phyloP scores from a whole-genome alignment of 1,139 yeast species.

The Oligophagozyma castellii region DNA sequence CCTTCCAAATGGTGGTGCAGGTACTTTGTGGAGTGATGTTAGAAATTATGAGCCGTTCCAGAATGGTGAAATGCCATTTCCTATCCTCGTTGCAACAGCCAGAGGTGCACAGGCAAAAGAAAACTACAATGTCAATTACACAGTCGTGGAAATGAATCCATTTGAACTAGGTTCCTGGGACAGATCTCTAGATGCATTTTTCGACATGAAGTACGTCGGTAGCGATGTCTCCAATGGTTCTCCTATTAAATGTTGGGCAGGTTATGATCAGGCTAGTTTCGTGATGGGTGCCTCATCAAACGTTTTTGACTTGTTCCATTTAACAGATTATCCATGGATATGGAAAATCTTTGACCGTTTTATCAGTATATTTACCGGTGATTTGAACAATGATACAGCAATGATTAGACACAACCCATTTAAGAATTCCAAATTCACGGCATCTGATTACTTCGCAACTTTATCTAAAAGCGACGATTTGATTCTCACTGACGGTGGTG shows the following conservation, averaged over 20 bases:
- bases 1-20: constrained; percentile 35
- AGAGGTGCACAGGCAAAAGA: constrained; percentile 53
- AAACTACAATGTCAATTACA: constrained; percentile 49
- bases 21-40: constrained; percentile 3
- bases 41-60: constrained; percentile 39
- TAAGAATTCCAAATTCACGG: constrained; percentile 32
- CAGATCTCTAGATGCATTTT: constrained; percentile 52
- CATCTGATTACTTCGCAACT: constrained; percentile 16
- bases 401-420: constrained; percentile 61
- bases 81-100: constrained; percentile 66
- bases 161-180: constrained; percentile 88
- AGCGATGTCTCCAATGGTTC: constrained; percentile 47
- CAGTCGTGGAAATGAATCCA: constrained; percentile 69
- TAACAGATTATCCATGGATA: no score
- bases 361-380: constrained; percentile 32
- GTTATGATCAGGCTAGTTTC: no score
- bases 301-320: no score
- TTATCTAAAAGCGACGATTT: constrained; percentile 35
- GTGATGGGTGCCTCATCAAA: no score
- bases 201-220: constrained; percentile 60
- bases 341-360: no score
- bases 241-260: constrained; percentile 38
- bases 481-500: constrained; percentile 80
- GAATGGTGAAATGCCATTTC: constrained; percentile 64
- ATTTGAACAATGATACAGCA: constrained; percentile 52